Evolutionary conservation across 768 basidiomycete species (phyloP), one percentile per base, ranked within the genome.

Genomic region (Panellus pusillus): DNA sequence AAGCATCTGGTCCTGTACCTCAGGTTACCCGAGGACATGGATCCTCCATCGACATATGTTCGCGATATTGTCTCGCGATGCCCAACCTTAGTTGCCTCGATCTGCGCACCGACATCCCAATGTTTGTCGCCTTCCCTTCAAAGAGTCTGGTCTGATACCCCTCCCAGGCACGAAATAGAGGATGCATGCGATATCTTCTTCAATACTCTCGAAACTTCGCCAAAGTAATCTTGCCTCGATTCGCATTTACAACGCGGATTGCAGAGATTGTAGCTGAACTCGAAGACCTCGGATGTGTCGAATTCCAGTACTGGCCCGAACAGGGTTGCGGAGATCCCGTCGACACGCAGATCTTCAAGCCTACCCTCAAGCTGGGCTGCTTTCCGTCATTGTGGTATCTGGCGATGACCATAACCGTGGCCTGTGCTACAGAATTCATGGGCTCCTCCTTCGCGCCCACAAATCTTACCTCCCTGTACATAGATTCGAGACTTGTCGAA

Each of bases 381-480:
- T 86, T 85, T 61, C 80, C 80, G 0, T 68, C 72, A 1, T 68
- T 86, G 4, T 76, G 69, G 63, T 82, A 84, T 52, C 71, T 84
- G 39, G 79, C 75, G 3, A 56, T 81, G 42, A 79, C 78, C 15
- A 72, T 71, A 11, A 60, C 66, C n/a, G 70, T 83, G 24, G 66
- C 68, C 6, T 74, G 83, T 47, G 67, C 79, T 18, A 66, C 75
- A 5, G 65, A 64, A 4, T 79, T 86, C 64, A 64, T 86, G 48
- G 63, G 67, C 29, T 62, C 65, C 2, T 57, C 69, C 4, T 81
- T 74, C 52, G 71, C 79, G 0, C 85, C 85, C 0, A 60, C 63
- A 6, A 77, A 78, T 40, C 63, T 87, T 31, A 79, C 75, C 0
- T 67, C 67, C n/a, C 67, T 87, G 6, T 81, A 78, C 60, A 55